phyloP scores from a whole-genome alignment of 2,329 filamentous ascomycete species.

The Orbilia brochopaga region DNA sequence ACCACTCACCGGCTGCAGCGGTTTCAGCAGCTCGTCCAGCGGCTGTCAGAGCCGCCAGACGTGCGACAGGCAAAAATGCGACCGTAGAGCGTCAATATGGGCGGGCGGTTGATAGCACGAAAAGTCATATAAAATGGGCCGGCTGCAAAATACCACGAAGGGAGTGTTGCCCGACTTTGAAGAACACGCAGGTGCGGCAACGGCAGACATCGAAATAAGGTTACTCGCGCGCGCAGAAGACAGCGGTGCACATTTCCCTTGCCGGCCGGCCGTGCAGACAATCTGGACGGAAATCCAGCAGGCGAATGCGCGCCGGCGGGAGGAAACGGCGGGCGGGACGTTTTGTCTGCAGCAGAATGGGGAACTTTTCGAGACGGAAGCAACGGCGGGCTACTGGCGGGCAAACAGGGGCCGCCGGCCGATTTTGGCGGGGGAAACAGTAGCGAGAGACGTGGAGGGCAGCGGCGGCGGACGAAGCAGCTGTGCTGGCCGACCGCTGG shows the following conservation, averaged over 20 bases:
- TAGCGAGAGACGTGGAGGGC: no score
- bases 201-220: constrained; percentile 48
- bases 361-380: constrained; percentile 21
- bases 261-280: constrained; percentile 16
- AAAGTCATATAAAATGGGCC: no score
- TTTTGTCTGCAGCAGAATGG: constrained; percentile 28
- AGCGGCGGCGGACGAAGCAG: constrained; percentile 5
- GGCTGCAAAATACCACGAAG: no score
- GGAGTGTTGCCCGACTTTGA: background rate
- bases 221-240: constrained; percentile 25
- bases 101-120: no score
- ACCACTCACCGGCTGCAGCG: no score
- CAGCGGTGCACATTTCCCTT: constrained; percentile 13
- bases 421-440: background rate
- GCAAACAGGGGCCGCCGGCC: background rate
- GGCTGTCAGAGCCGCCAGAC: no score
- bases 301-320: constrained; percentile 5
- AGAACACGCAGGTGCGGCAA: background rate
- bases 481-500: constrained; percentile 1
- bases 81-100: no score
- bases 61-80: no score
- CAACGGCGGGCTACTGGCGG: constrained; percentile 14
- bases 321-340: background rate
- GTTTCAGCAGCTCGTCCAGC: no score
- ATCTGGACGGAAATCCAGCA: no score